Percentiles rank a stretch among this genome's conserved stretches.
Evolutionary conservation across 1,284 basidiomycete species (phyloP).

Genomic region (Neotropicomus parvogracilis): DNA sequence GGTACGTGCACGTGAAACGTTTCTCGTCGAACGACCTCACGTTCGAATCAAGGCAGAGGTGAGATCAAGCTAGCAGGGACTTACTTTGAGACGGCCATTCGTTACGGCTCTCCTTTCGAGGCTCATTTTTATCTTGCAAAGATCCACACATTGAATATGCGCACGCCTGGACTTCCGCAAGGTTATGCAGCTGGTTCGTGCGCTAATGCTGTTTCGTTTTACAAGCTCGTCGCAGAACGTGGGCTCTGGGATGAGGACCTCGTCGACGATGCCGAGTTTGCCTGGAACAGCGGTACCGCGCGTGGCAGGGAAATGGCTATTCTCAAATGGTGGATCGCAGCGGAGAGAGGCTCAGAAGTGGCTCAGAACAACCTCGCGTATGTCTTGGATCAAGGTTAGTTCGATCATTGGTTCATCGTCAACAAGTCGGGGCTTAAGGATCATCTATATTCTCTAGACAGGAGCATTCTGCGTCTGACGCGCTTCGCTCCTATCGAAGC

Average conservation of each 20-base stretch:
- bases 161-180: conserved; percentile 35
- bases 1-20: conserved; percentile 43
- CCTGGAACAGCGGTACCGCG: conserved; percentile 72
- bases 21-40: conserved; percentile 12
- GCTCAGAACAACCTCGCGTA: conserved; percentile 97
- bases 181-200: conserved; percentile 66
- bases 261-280: conserved; percentile 77
- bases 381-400: conserved; percentile 82
- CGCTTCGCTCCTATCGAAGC: conserved; percentile 64
- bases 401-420: background rate
- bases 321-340: conserved; percentile 90
- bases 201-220: conserved; percentile 83
- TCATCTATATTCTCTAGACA: conserved; percentile 48
- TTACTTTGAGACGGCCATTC: conserved; percentile 79
- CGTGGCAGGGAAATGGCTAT: conserved; percentile 70
- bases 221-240: conserved; percentile 85
- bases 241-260: conserved; percentile 87
- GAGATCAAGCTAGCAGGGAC: conserved; percentile 62
- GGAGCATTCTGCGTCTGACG: conserved; percentile 66
- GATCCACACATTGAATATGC: conserved; percentile 65
- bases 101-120: conserved; percentile 86
- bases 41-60: conserved; percentile 47
- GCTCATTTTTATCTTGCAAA: conserved; percentile 88
- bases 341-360: conserved; percentile 87
- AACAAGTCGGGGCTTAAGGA: background rate